These are phyloP conservation scores for Epichloe aotearoae DNA, from an alignment of 2,329 filamentous ascomycete genomes.

Conservation along the genomic window DNA sequence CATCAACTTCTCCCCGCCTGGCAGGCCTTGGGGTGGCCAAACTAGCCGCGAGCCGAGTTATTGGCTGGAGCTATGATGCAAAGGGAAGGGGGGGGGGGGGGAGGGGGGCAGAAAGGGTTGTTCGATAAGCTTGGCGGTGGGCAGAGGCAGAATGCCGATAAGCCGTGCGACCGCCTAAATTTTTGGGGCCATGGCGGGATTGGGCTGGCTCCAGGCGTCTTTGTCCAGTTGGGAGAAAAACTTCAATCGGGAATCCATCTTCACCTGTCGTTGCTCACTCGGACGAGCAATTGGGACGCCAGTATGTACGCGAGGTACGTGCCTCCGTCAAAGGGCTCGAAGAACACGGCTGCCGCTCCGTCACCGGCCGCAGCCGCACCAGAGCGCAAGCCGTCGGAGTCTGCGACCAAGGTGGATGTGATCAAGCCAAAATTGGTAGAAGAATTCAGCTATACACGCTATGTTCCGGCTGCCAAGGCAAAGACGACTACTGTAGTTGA, in stretches of 20 bases:
- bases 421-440: constrained; percentile 6
- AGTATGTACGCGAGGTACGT: constrained; percentile 32
- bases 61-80: neutral
- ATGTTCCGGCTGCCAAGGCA: constrained; percentile 23
- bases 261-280: too few relatives aligned
- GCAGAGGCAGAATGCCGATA: constrained; percentile 24
- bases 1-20: too few relatives aligned
- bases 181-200: constrained; percentile 15
- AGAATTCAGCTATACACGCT: constrained; percentile 25
- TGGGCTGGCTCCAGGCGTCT: constrained; percentile 4
- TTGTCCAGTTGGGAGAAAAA: too few relatives aligned
- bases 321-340: constrained; percentile 18
- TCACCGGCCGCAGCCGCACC: constrained; percentile 4
- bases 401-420: neutral
- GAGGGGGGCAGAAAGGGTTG: too few relatives aligned
- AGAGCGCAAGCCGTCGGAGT: constrained; percentile 1
- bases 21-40: neutral
- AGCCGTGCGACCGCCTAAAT: constrained; percentile 19
- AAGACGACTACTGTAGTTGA: constrained; percentile 4
- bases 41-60: too few relatives aligned
- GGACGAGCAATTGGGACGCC: neutral
- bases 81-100: neutral
- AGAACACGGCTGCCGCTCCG: constrained; percentile 2
- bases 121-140: constrained; percentile 24
- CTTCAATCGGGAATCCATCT: neutral